Evolutionary conservation across 345 rosid genomes (phyloP).

Genomic region (Chamaenerion angustifolium): DNA sequence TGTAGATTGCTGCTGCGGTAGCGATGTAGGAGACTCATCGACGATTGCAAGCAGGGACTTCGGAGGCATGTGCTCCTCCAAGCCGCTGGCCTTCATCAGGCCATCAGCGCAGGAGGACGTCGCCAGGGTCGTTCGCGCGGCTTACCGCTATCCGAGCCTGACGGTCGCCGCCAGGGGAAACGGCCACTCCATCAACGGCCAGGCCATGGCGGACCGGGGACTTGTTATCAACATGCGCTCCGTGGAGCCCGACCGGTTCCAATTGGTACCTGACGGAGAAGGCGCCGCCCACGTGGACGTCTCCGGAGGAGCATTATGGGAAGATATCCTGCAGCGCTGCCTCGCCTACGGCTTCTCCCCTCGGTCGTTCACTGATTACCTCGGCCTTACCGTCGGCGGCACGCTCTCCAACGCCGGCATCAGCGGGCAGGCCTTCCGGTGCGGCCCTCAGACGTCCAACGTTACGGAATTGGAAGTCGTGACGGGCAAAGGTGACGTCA

Average conservation of each 20-base stretch:
- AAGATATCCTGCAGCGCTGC: constrained; percentile 56
- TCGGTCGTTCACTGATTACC: constrained; percentile 86
- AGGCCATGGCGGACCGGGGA: constrained; percentile 79
- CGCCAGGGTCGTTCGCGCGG: constrained; percentile 35
- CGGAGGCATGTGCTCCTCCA: constrained; percentile 54
- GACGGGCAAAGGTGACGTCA: constrained; percentile 57
- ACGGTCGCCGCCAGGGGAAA: constrained; percentile 94
- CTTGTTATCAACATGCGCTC: constrained; percentile 75
- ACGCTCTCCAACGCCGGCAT: constrained; percentile 93
- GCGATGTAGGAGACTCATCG: constrained; percentile 19
- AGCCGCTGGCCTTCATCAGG: constrained; percentile 49
- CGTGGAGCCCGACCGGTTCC: constrained; percentile 22
- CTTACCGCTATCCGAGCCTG: constrained; percentile 32
- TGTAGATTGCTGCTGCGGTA: constrained; percentile 18
- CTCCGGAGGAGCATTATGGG: constrained; percentile 96
- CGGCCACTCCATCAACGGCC: constrained; percentile 97
- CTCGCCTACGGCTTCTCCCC: constrained; percentile 51
- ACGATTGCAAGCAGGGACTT: constrained; percentile 31
- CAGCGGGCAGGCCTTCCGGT: constrained; percentile 88
- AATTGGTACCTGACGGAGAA: constrained; percentile 19
- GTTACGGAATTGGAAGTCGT: constrained; percentile 83
- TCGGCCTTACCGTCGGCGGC: constrained; percentile 81
- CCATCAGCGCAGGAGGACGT: constrained; percentile 61
- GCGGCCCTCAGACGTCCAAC: constrained; percentile 79
- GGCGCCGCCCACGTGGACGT: constrained; percentile 33